phyloP scores from a whole-genome alignment of 805 yeast species.

The Jamesozyma rosinii region DNA sequence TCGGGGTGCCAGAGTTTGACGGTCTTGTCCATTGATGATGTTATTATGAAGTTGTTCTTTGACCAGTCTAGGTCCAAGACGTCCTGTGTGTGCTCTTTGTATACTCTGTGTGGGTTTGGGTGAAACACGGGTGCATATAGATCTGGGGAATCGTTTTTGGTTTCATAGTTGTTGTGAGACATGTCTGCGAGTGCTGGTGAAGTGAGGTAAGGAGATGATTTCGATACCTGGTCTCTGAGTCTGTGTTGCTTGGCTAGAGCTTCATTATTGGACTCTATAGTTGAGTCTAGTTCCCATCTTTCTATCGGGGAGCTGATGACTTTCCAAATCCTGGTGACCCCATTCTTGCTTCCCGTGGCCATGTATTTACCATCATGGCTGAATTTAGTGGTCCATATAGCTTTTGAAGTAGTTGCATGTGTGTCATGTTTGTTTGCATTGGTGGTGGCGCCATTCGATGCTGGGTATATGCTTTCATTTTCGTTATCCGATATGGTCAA shows the following conservation, averaged over 20 bases:
- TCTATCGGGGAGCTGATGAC: conserved; percentile 68
- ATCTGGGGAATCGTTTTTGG: conserved; percentile 5
- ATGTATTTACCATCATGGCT: conserved; percentile 71
- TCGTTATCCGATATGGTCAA: conserved; percentile 17
- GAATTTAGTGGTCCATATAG: conserved; percentile 67
- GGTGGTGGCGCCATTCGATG: neutral
- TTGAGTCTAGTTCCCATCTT: conserved; percentile 37
- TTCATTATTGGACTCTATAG: conserved; percentile 10
- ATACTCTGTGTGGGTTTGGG: conserved; percentile 51
- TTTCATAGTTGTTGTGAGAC: neutral
- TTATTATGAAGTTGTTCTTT: conserved; percentile 66
- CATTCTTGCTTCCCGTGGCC: conserved; percentile 78
- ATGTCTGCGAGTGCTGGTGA: neutral
- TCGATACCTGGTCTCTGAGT: conserved; percentile 3
- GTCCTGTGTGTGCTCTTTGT: conserved; percentile 60
- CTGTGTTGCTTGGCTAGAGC: conserved; percentile 4
- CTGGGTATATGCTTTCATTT: neutral
- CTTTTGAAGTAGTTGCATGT: conserved; percentile 18
- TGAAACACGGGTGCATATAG: conserved; percentile 72
- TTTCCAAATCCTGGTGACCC: conserved; percentile 63
- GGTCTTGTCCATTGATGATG: conserved; percentile 79
- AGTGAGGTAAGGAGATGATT: neutral
- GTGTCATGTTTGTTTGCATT: conserved; percentile 1
- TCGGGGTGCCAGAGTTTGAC: conserved; percentile 82
- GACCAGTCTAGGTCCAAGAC: conserved; percentile 81